Evolutionary conservation across 306 rosid species (phyloP), one percentile per base, ranked within the genome.

Genomic region (Pterocarpus macrocarpus): DNA sequence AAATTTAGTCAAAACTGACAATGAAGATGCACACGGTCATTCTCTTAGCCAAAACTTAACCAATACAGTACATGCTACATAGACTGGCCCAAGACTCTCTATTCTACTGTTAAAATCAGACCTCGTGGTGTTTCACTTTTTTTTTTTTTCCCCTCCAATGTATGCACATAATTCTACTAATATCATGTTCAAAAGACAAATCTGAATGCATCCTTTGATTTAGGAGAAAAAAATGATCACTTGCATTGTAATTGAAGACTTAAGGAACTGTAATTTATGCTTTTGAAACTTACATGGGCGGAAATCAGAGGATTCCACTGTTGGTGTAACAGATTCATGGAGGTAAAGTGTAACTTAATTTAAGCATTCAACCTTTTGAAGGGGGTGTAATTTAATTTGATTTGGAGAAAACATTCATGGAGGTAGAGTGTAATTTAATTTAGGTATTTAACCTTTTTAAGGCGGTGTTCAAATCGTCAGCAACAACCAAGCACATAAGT

Each of bases 401-500:
- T 75, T 75, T 44, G 47, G 64, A 12, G 63, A 41, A 50, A 77
- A 47, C 6, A 17, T 45, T 4, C 15, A 63, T 1, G 39, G 33
- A 34, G 63, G 38, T 47, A 35, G 22, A 13, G 50, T 17, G 30
- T 17, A 36, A 16, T 16, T 64, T 5, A 50, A 36, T 13, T 22
- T 13, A 66, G 39, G 58, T 39, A 28, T 13, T 67, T 67, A 67
- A 77, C 44, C 68, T 32, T 78, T 56, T 22, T 22, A 22, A 22
- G 28, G 28, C 0, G 28, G 28, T 22, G 28, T 22, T 22, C 28
- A 22, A 22, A 22, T 22, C 28, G 10, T 59, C 69, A 8, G 15
- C 79, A 68, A 64, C n/a, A n/a, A 38, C 13, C 61, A 69, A 76
- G 12, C 61, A 22, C 50, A 63, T 8, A 69, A 39, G 32, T 30